phyloP scores from a whole-genome alignment of 345 rosid species.

The Salix caprea region DNA sequence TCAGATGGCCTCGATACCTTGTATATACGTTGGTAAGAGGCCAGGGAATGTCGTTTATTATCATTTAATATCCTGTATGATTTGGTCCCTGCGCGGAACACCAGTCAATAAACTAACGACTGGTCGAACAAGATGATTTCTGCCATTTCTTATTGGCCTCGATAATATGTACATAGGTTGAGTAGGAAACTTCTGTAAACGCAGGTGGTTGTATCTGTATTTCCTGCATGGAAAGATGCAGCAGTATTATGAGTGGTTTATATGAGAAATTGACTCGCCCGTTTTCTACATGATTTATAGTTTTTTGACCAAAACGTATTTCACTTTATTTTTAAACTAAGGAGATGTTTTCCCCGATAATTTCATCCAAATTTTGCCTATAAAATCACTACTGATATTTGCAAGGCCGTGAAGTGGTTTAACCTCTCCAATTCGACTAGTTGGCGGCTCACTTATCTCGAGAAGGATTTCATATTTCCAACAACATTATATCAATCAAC shows the following conservation, averaged over 20 bases:
- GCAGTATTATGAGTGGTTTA: background rate
- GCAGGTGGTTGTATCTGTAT: background rate
- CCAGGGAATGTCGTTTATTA: background rate
- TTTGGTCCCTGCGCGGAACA: slow-evolving; percentile 8
- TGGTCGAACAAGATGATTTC: slow-evolving; percentile 3
- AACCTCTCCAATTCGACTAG: background rate
- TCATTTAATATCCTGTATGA: background rate
- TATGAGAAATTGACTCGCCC: background rate
- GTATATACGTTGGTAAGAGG: background rate
- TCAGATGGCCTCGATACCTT: background rate
- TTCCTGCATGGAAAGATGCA: background rate
- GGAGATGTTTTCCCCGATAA: no score
- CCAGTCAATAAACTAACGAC: background rate
- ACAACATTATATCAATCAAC: no score
- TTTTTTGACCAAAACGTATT: no score
- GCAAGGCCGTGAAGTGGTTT: background rate
- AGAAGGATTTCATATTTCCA: background rate
- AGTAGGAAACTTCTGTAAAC: background rate
- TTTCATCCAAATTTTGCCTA: background rate
- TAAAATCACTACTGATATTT: background rate
- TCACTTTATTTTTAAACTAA: background rate
- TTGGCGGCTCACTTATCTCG: background rate
- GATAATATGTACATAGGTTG: background rate
- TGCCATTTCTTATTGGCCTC: background rate
- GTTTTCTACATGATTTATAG: background rate